Base-by-base conservation (phyloP, 148 eudicot species). In the Chenopodium suecicum region DNA sequence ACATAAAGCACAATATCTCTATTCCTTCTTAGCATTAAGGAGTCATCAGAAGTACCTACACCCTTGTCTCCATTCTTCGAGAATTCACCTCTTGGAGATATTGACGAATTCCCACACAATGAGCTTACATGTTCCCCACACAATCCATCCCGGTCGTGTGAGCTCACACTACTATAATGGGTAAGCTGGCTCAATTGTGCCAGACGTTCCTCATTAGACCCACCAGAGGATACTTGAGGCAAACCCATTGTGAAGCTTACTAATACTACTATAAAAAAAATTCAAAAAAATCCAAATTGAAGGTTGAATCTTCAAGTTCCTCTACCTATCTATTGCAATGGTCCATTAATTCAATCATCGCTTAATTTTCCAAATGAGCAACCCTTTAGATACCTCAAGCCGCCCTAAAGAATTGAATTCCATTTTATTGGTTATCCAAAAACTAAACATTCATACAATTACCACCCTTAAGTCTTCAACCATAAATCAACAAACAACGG, bases 151-250 rank as follows among this genome's bases (percentile, higher is more conserved):
- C 75, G 76, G 86, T 86, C 80, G 73, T 86, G 72, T 9, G 83
- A 62, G 79, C 89, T 83, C 76, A 82, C 80, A 84, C 63, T 84
- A 75, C 76, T 31, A 72, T 73, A 60, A 74, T 37, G 44, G 44
- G 88, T 74, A 73, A 48, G 78, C 72, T 70, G 91, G 80, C 75
- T 74, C 44, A 11, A 75, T 76, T 77, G 82, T 77, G 76, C 71
- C 83, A 54, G 22, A 74, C 37, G 62, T 29, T 82, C 86, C 68
- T 83, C 87, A 74, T 79, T 74, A 62, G 86, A 64, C 69, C 82
- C 92, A 76, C 80, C 79, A 41, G 81, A 81, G n/a, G 89, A 78
- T 67, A 85, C 81, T 86, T 91, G 94, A 25, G 93, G 97, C 86
- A 93, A 83, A 46, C 97, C 97, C 97, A 93, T 93, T 52, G 79